These are phyloP conservation scores for Annulohypoxylon maeteangense DNA, from an alignment of 495 filamentous ascomycete species.

Conservation along the genomic window DNA sequence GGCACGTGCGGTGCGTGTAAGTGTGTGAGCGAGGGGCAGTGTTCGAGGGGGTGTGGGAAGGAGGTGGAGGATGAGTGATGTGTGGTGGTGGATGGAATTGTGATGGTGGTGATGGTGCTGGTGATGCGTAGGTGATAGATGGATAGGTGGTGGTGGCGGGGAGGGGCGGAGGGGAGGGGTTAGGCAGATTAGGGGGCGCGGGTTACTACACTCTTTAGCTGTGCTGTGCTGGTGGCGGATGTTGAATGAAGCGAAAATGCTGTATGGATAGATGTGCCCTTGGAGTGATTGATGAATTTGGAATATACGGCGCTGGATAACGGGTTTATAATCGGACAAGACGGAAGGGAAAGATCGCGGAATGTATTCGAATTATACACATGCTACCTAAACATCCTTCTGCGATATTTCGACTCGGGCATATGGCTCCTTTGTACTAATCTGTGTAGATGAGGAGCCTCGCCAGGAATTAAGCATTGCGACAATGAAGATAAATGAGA, in stretches of 20 bases:
- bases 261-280: neutral
- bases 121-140: neutral
- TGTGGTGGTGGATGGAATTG: too few species aligned
- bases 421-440: too few species aligned
- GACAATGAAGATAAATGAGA: neutral
- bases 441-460: too few species aligned
- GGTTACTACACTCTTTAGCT: constrained; percentile 7
- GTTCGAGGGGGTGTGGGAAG: constrained; percentile 35
- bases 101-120: neutral
- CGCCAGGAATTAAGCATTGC: too few species aligned
- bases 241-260: neutral
- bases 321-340: neutral
- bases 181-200: neutral
- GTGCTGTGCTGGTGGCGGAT: neutral
- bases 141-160: neutral
- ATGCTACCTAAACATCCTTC: too few species aligned
- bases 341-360: neutral
- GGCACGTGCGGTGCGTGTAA: constrained; percentile 38
- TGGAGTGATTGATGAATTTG: neutral
- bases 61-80: neutral
- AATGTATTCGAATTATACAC: neutral
- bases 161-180: neutral
- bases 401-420: too few species aligned
- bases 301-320: constrained; percentile 7
- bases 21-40: constrained; percentile 34